Conservation (phyloP, 352 stramenopile genomes). For the Phytophthora palmivora region DNA sequence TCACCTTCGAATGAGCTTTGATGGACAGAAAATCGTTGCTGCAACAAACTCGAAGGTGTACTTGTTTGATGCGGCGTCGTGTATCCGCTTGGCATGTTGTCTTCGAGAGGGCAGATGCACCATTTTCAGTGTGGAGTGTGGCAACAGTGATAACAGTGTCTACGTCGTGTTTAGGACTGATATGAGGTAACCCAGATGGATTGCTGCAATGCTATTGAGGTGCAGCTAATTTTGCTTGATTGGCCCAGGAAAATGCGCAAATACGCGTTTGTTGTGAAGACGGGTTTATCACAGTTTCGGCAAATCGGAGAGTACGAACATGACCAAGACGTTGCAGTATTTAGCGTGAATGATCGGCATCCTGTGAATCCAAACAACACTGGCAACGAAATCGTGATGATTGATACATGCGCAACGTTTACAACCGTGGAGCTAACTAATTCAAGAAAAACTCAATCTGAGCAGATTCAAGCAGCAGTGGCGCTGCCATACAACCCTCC, state of each 20-base stretch:
- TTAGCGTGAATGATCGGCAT: constrained; percentile 23
- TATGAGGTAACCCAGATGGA: constrained; percentile 31
- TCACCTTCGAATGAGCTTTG: constrained; percentile 41
- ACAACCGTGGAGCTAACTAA: constrained; percentile 15
- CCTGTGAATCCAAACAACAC: background rate
- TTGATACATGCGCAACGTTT: constrained; percentile 44
- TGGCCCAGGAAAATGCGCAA: constrained; percentile 39
- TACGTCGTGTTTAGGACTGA: constrained; percentile 39
- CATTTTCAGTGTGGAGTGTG: constrained; percentile 46
- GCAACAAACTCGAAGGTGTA: constrained; percentile 39
- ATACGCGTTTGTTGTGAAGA: constrained; percentile 38
- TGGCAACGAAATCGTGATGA: constrained; percentile 27
- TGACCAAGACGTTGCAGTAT: constrained; percentile 37
- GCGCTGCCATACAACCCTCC: constrained; percentile 34
- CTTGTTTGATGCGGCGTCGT: constrained; percentile 47
- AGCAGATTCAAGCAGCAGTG: constrained; percentile 5
- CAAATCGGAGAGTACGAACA: constrained; percentile 36
- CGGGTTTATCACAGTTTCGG: constrained; percentile 32
- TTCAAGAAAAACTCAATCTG: background rate
- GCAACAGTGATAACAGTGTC: constrained; percentile 33
- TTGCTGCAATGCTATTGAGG: background rate
- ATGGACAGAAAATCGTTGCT: constrained; percentile 43
- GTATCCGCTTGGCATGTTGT: constrained; percentile 38
- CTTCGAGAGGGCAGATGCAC: constrained; percentile 18
- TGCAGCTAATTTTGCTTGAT: background rate